phyloP scores from a whole-genome alignment of 495 filamentous ascomycete genomes.

The Penicillium simplicissimum region DNA sequence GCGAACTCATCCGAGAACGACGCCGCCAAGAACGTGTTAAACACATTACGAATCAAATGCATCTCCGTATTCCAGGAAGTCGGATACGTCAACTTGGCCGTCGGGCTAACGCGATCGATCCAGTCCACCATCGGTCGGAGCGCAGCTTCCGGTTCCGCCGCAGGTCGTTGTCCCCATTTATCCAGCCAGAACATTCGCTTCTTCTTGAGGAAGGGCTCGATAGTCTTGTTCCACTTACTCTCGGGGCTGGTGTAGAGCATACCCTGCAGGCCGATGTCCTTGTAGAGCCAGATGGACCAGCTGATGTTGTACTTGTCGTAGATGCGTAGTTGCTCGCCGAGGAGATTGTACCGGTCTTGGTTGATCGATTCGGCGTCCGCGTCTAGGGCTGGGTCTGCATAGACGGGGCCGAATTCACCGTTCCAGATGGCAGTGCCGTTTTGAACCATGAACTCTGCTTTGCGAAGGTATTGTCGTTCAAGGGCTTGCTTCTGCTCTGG shows the following conservation, averaged over 20 bases:
- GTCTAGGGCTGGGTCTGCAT: constrained; percentile 42
- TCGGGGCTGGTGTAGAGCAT: constrained; percentile 56
- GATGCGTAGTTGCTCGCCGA: constrained; percentile 57
- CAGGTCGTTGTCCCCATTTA: constrained; percentile 53
- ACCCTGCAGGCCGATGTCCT: constrained; percentile 65
- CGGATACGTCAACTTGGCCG: constrained; percentile 52
- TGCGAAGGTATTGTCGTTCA: constrained; percentile 50
- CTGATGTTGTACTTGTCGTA: constrained; percentile 56
- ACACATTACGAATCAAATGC: constrained; percentile 52
- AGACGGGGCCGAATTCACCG: constrained; percentile 67
- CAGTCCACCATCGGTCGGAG: constrained; percentile 43
- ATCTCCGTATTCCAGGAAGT: constrained; percentile 57
- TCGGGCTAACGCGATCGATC: constrained; percentile 43
- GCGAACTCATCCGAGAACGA: constrained; percentile 60
- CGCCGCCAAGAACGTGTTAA: constrained; percentile 54
- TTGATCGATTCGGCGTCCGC: constrained; percentile 49
- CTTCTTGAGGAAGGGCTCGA: constrained; percentile 55
- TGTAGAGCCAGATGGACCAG: constrained; percentile 68
- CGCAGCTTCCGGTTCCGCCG: constrained; percentile 35
- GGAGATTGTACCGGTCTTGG: constrained; percentile 51
- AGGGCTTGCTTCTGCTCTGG: constrained; percentile 52
- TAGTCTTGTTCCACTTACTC: constrained; percentile 50
- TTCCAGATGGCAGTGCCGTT: constrained; percentile 62
- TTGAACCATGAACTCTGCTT: constrained; percentile 58
- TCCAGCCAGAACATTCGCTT: constrained; percentile 55